These are phyloP conservation scores for Penicillium simplicissimum DNA, from an alignment of 495 filamentous ascomycete species.

Conservation along the genomic window DNA sequence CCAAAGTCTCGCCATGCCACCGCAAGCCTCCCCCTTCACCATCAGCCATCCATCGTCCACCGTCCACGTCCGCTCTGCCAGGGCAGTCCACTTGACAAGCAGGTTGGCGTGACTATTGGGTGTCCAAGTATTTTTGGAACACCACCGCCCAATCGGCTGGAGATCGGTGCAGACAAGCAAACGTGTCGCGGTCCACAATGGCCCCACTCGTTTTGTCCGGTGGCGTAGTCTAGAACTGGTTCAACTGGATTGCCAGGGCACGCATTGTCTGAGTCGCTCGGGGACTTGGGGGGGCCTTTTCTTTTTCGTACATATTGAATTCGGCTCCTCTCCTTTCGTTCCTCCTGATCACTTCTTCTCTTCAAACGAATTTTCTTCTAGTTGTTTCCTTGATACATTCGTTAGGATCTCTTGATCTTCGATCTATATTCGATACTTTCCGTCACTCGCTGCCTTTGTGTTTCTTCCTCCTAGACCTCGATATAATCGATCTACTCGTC, in stretches of 20 bases:
- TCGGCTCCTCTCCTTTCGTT: constrained; percentile 2
- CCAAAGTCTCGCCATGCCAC: background rate
- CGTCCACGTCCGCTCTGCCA: background rate
- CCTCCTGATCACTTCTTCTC: background rate
- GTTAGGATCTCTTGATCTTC: constrained; percentile 14
- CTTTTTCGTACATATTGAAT: constrained; percentile 7
- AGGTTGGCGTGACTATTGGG: constrained; percentile 1
- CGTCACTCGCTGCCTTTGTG: background rate
- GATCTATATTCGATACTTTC: constrained; percentile 12
- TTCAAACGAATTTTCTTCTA: constrained; percentile 12
- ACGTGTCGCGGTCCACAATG: constrained; percentile 22
- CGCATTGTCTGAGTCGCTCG: background rate
- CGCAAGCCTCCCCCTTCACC: background rate
- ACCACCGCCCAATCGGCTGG: constrained; percentile 1
- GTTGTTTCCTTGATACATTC: constrained; percentile 13
- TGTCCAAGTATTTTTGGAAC: constrained; percentile 21
- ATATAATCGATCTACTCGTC: background rate
- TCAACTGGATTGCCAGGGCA: too few relatives aligned
- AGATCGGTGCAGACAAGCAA: constrained; percentile 16
- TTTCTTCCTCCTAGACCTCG: constrained; percentile 1
- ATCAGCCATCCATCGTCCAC: background rate
- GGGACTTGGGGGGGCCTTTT: background rate
- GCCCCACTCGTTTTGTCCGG: constrained; percentile 15
- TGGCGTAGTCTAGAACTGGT: constrained; percentile 26
- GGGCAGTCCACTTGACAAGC: background rate